phyloP scores from a whole-genome alignment of 495 filamentous ascomycete genomes.

The Sporormia fimetaria region DNA sequence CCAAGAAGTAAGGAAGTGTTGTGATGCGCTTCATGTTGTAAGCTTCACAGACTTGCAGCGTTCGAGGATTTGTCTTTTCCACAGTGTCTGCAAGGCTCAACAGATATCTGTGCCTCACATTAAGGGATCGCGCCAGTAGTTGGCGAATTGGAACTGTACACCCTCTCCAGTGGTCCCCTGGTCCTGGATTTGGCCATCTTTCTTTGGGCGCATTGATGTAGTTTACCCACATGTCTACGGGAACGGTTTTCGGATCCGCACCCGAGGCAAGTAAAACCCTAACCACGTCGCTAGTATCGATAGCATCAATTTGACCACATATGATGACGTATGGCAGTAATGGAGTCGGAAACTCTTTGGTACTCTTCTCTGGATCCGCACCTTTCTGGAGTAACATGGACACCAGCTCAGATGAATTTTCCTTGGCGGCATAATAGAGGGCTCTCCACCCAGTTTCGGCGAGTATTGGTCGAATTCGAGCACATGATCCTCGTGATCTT shows the following conservation, averaged over 20 bases:
- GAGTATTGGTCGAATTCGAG: too few species aligned
- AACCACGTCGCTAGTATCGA: conserved; percentile 3
- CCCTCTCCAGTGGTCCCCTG: too few species aligned
- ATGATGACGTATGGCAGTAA: conserved; percentile 7
- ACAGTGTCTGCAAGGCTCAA: conserved; percentile 31
- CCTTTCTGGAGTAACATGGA: background rate
- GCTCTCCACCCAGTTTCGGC: background rate
- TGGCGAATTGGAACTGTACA: too few species aligned
- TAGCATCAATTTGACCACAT: background rate
- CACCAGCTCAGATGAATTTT: conserved; percentile 1
- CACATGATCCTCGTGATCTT: too few species aligned
- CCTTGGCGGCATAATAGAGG: conserved; percentile 7
- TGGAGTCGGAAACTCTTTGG: background rate
- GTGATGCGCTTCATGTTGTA: conserved; percentile 32
- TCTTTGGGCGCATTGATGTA: conserved; percentile 1
- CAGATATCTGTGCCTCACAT: conserved; percentile 39
- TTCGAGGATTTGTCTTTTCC: conserved; percentile 23
- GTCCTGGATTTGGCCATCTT: background rate
- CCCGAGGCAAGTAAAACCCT: conserved; percentile 9
- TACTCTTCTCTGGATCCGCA: background rate
- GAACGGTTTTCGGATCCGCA: background rate
- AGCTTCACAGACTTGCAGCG: conserved; percentile 31
- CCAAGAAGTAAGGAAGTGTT: conserved; percentile 37
- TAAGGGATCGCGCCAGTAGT: conserved; percentile 18
- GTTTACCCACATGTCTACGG: conserved; percentile 1